phyloP scores from a whole-genome alignment of 495 filamentous ascomycete species.

The Trypethelium eluteriae region DNA sequence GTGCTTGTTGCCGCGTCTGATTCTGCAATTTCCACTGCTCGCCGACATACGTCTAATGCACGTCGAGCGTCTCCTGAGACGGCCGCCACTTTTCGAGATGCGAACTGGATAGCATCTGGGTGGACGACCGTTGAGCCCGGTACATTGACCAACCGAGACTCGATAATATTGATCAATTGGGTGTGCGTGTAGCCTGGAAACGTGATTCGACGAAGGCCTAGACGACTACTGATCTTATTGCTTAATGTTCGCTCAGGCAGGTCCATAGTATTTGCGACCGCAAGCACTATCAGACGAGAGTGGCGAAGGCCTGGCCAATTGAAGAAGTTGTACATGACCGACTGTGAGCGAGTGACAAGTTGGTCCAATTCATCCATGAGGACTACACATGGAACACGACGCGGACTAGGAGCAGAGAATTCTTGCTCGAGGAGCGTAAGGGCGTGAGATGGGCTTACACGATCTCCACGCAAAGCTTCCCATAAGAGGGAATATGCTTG shows the following conservation, averaged over 20 bases:
- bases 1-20: conserved; percentile 41
- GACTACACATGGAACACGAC: conserved; percentile 90
- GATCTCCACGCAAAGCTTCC: conserved; percentile 90
- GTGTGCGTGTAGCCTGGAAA: conserved; percentile 97
- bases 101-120: conserved; percentile 90
- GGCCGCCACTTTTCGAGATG: conserved; percentile 89
- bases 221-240: conserved; percentile 93
- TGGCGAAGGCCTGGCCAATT: conserved; percentile 96
- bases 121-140: conserved; percentile 88
- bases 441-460: conserved; percentile 85
- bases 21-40: conserved; percentile 94
- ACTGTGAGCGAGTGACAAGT: conserved; percentile 92
- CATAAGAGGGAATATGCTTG: conserved; percentile 93
- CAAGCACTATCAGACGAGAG: conserved; percentile 86
- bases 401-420: conserved; percentile 80
- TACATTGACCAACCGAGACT: conserved; percentile 76
- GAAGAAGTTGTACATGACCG: conserved; percentile 99
- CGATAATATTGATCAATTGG: conserved; percentile 96
- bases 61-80: conserved; percentile 90
- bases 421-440: conserved; percentile 84
- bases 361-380: conserved; percentile 99
- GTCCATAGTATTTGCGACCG: conserved; percentile 99
- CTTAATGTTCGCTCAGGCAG: conserved; percentile 90
- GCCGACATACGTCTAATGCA: conserved; percentile 88
- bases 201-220: conserved; percentile 69